A percentile compares a stretch with the other conserved stretches of the same genome.
These are phyloP conservation scores for Fraxinus albicans DNA, from an alignment of 305 asterid genomes.

Conservation along the genomic window DNA sequence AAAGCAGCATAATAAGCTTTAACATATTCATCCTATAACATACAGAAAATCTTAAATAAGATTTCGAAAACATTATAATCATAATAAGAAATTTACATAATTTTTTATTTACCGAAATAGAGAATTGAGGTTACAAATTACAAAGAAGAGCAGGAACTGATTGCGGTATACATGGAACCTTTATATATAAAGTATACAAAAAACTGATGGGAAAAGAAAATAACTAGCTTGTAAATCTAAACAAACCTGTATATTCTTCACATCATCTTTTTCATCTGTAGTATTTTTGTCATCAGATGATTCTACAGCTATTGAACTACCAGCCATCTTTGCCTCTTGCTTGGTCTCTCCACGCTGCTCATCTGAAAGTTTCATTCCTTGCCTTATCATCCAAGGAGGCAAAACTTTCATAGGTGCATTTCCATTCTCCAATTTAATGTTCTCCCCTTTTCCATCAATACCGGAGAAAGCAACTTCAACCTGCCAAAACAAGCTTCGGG, in stretches of 20 bases:
- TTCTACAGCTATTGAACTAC: constrained; percentile 33
- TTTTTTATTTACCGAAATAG: background rate
- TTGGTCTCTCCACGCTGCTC: constrained; percentile 86
- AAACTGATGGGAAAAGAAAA: background rate
- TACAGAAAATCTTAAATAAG: background rate
- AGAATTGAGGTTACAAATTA: background rate
- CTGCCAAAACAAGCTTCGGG: constrained; percentile 41
- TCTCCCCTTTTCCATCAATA: constrained; percentile 64
- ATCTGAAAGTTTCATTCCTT: constrained; percentile 82
- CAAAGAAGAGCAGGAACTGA: background rate
- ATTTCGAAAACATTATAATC: background rate
- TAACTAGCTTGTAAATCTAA: background rate
- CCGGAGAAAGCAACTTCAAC: constrained; percentile 85
- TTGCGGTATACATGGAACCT: background rate
- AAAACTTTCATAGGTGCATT: constrained; percentile 64
- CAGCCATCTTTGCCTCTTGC: constrained; percentile 45
- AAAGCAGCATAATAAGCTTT: constrained; percentile 86
- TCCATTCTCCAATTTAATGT: constrained; percentile 46
- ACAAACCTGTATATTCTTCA: constrained; percentile 57
- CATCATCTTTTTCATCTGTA: constrained; percentile 37
- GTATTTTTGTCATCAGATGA: constrained; percentile 62
- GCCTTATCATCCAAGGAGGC: constrained; percentile 97
- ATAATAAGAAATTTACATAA: background rate
- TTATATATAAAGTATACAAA: background rate
- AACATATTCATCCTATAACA: constrained; percentile 66